Conservation (phyloP, 2,329 filamentous ascomycete genomes). For the Diaporthe velutina region DNA sequence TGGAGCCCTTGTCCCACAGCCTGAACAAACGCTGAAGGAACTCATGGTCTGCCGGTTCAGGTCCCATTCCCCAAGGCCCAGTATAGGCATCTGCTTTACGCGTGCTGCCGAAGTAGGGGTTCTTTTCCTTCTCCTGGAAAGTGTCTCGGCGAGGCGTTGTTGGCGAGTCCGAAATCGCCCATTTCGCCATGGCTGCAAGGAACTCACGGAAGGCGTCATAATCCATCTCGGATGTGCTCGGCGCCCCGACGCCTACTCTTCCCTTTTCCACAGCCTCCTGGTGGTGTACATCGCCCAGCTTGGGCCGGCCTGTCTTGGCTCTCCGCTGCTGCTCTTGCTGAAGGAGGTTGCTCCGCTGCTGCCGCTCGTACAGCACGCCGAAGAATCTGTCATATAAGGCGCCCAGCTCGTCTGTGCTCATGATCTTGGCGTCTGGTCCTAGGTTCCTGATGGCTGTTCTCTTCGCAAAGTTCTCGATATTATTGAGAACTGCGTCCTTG, state of each 20-base stretch:
- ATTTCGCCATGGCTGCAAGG: conserved; percentile 87
- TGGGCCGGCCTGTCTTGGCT: conserved; percentile 69
- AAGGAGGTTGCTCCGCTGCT: conserved; percentile 83
- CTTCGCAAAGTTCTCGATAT: conserved; percentile 97
- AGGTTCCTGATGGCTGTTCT: conserved; percentile 96
- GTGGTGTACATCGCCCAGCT: conserved; percentile 49
- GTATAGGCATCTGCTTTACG: conserved; percentile 59
- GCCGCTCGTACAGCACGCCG: conserved; percentile 88
- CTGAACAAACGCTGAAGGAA: conserved; percentile 90
- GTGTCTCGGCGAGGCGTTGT: conserved; percentile 65
- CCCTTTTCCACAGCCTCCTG: conserved; percentile 80
- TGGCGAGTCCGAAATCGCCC: conserved; percentile 92
- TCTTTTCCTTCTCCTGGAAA: conserved; percentile 64
- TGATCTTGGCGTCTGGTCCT: conserved; percentile 92
- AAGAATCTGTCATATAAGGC: conserved; percentile 96
- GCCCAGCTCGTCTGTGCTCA: conserved; percentile 87
- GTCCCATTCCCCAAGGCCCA: conserved; percentile 68
- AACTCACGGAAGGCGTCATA: conserved; percentile 98
- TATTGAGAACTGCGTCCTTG: conserved; percentile 93
- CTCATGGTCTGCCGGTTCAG: conserved; percentile 89
- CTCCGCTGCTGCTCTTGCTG: conserved; percentile 80
- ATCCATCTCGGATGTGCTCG: conserved; percentile 94
- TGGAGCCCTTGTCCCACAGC: conserved; percentile 86
- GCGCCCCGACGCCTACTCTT: conserved; percentile 82
- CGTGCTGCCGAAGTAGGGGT: conserved; percentile 71